These are phyloP conservation scores for Aspergillus persii DNA, from an alignment of 2,329 filamentous ascomycete species.

Conservation along the genomic window DNA sequence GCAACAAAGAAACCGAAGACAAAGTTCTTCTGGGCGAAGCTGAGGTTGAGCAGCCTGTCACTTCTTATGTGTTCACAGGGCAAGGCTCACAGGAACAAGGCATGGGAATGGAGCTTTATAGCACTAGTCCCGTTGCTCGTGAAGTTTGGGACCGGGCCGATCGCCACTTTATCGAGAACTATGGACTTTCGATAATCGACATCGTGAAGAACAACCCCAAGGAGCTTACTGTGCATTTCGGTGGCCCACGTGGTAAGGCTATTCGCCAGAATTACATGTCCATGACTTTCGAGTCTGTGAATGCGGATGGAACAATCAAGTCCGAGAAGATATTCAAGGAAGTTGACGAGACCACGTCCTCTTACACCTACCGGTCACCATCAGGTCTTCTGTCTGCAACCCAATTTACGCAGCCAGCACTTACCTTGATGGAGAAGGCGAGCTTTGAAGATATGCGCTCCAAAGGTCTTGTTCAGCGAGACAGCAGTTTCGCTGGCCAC, in stretches of 20 bases:
- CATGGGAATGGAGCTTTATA: slow-evolving; percentile 99
- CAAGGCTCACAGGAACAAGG: slow-evolving; percentile 98
- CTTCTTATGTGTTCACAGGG: slow-evolving; percentile 95
- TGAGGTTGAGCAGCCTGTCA: slow-evolving; percentile 95
- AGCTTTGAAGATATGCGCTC: slow-evolving; percentile 98
- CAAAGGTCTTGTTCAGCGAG: slow-evolving; percentile 91
- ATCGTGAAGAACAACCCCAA: slow-evolving; percentile 99
- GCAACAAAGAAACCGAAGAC: slow-evolving; percentile 92
- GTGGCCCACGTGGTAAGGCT: slow-evolving; percentile 91
- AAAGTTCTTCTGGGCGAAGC: slow-evolving; percentile 94
- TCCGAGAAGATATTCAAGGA: slow-evolving; percentile 99
- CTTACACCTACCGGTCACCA: slow-evolving; percentile 95
- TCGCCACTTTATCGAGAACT: slow-evolving; percentile 97
- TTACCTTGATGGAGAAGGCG: slow-evolving; percentile 99
- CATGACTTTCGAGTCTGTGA: slow-evolving; percentile 99
- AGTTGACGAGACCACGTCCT: slow-evolving; percentile 86
- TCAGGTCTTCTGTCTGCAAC: slow-evolving; percentile 93
- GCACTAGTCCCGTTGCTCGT: slow-evolving; percentile 86
- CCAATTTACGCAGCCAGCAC: slow-evolving; percentile 95
- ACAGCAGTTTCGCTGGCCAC: slow-evolving; percentile 97
- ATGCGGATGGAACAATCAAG: slow-evolving; percentile 86
- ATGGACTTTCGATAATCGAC: slow-evolving; percentile 96
- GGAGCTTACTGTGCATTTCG: slow-evolving; percentile 97
- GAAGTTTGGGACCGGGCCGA: slow-evolving; percentile 98
- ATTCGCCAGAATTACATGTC: slow-evolving; percentile 99